phyloP scores from a whole-genome alignment of 208 protist species.

The Perkinsela sp. region DNA sequence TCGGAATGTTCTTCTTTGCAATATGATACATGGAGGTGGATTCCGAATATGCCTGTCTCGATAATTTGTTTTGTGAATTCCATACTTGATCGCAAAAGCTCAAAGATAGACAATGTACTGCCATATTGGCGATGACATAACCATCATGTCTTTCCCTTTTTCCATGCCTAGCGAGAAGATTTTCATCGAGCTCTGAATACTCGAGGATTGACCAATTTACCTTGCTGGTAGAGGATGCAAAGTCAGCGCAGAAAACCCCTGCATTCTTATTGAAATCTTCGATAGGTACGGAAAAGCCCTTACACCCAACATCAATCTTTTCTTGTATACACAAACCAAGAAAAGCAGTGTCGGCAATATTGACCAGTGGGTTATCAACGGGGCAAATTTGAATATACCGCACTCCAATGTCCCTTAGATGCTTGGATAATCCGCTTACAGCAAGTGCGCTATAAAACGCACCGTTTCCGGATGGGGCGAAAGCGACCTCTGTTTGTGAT shows the following conservation, averaged over 20 bases:
- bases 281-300: not conserved
- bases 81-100: not conserved
- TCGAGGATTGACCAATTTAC: not conserved
- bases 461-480: not conserved
- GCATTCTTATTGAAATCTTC: not conserved
- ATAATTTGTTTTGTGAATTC: too few relatives aligned
- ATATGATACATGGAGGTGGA: not conserved
- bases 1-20: not conserved
- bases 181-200: not conserved
- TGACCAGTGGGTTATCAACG: not conserved
- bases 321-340: not conserved
- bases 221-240: too few relatives aligned
- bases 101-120: not conserved
- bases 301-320: not conserved
- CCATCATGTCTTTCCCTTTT: not conserved
- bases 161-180: not conserved
- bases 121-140: not conserved
- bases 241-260: not conserved
- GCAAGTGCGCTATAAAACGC: not conserved
- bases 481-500: not conserved
- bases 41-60: too few relatives aligned
- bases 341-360: not conserved
- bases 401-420: not conserved
- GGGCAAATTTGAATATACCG: not conserved
- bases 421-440: not conserved